Conservation (phyloP, 2,329 filamentous ascomycete genomes). For the Ascochyta pisi region DNA sequence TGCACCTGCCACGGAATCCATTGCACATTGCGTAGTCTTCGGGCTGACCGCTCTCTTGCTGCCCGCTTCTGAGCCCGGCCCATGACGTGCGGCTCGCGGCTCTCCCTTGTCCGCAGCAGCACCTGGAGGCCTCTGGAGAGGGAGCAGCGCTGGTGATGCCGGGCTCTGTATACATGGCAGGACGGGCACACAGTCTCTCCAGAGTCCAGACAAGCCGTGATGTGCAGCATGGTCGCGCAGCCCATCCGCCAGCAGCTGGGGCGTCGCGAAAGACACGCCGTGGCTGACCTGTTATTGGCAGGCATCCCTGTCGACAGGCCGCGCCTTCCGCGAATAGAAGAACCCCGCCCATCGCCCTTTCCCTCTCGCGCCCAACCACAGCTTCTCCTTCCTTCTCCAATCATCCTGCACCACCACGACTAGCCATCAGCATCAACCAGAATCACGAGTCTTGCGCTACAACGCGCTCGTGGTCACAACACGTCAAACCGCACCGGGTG, state of each 20-base stretch:
- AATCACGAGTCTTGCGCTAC: conserved; percentile 39
- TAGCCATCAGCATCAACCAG: conserved; percentile 25
- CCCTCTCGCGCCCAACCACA: conserved; percentile 34
- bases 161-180: neutral
- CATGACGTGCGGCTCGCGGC: conserved; percentile 12
- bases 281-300: conserved; percentile 27
- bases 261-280: conserved; percentile 14
- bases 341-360: conserved; percentile 31
- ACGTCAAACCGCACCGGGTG: conserved; percentile 24
- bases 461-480: conserved; percentile 28
- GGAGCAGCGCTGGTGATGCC: neutral
- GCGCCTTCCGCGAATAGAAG: conserved; percentile 23
- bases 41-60: conserved; percentile 18
- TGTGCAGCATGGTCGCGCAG: conserved; percentile 15
- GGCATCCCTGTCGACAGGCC: conserved; percentile 23
- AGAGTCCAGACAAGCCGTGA: conserved; percentile 1
- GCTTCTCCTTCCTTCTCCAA: conserved; percentile 35
- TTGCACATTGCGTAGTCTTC: conserved; percentile 15
- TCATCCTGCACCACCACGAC: conserved; percentile 34
- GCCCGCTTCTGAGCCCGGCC: conserved; percentile 11
- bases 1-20: conserved; percentile 9
- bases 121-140: neutral
- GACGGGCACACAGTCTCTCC: neutral
- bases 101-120: conserved; percentile 10
- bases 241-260: conserved; percentile 4